Evolutionary conservation across 129 eudicot species (phyloP).

Genomic region (Glebionis coronaria): DNA sequence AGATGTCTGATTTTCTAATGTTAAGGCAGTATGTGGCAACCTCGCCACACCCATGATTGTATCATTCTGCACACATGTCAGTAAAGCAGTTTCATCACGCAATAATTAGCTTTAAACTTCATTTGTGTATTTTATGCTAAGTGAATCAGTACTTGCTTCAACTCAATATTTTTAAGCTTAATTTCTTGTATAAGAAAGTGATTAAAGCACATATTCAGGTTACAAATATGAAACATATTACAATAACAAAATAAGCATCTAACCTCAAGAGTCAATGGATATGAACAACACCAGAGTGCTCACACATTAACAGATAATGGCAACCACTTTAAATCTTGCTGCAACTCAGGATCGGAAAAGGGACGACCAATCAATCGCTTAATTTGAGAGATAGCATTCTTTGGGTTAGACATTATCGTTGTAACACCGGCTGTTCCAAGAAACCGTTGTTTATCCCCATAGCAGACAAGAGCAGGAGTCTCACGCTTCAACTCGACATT

Average conservation of each 20-base stretch:
- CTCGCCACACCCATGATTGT: constrained; percentile 53
- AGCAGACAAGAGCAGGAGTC: no score
- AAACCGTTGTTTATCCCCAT: no score
- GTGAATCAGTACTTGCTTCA: constrained; percentile 56
- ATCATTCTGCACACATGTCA: constrained; percentile 41
- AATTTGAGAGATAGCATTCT: no score
- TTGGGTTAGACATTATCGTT: no score
- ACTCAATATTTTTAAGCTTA: constrained; percentile 54
- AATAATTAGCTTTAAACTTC: neutral
- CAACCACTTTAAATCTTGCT: no score
- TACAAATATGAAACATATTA: neutral
- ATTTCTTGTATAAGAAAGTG: constrained; percentile 52
- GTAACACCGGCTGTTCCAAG: no score
- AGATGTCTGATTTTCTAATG: constrained; percentile 37
- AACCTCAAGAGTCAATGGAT: neutral
- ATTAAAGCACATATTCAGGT: constrained; percentile 6
- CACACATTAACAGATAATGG: no score
- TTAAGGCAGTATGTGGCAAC: constrained; percentile 40
- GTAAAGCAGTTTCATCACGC: neutral
- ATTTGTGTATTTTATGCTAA: neutral
- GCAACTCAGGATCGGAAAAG: no score
- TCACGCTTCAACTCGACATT: no score
- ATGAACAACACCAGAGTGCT: constrained; percentile 58
- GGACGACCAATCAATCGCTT: no score
- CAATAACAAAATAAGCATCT: neutral